Evolutionary conservation across 345 rosid genomes (phyloP), one percentile per base, ranked within the genome.

Genomic region (Passiflora organensis): DNA sequence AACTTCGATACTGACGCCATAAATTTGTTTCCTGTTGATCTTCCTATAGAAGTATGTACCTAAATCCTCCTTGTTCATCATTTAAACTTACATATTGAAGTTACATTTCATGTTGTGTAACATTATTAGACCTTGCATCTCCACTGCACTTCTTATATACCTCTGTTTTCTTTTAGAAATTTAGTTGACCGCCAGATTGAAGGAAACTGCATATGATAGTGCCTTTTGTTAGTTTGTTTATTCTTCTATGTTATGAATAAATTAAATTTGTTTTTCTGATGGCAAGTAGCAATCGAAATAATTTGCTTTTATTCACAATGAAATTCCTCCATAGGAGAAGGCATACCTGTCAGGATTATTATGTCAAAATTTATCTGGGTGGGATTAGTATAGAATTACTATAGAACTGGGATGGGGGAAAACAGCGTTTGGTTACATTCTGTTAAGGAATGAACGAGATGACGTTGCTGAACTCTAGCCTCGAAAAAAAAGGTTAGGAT

Each of bases 1-100:
- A 75, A 78, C 60, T 93, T 89, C 37, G 67, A 82, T 59, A 78
- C 86, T 18, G 66, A 67, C 21, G 79, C 96, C 51, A 85, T 93
- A 71, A 83, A 71, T 61, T 63, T 93, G 78, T 89, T 89, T 73
- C 86, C 88, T 13, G 63, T 75, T 38, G 85, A 81, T 67, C 67
- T 63, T 41, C 78, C 77, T 2, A 59, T 37, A 47, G 78, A 77
- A 60, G 99, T 86, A 72, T 80, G 95, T 78, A 60, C 48, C 21
- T 38, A 17, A 21, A 42, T 62, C 15, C 43, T 45, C n/a, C 37
- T 17, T 17, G 10, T 4, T 0, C 18, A 13, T 2, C 0, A 6
- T 10, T 22, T 15, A 51, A n/a, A 12, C 36, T 18, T 21, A 8
- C 12, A 23, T 2, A 10, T 32, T n/a, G 18, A 51, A n/a, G 14